Conservation (phyloP, 2,329 filamentous ascomycete genomes). For the Pyrenochaeta sp. region DNA sequence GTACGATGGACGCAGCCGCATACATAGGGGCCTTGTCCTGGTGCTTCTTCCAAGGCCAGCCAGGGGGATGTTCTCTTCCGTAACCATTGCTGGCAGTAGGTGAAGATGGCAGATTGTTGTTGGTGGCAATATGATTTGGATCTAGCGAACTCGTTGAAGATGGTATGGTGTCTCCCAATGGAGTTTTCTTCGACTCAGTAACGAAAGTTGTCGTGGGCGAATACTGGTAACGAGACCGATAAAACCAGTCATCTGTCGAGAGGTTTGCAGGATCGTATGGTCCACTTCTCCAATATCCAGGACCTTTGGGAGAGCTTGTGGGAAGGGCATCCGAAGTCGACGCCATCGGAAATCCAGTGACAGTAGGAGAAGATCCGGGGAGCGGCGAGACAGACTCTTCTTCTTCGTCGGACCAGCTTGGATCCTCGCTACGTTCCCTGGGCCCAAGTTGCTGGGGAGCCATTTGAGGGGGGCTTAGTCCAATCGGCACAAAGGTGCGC, state of each 20-base stretch:
- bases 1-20: conserved; percentile 32
- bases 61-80: conserved; percentile 3
- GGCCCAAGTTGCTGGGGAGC: conserved; percentile 13
- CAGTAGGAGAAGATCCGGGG: neutral
- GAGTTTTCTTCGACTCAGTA: too few relatives aligned
- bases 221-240: too few relatives aligned
- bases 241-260: neutral
- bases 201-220: too few relatives aligned
- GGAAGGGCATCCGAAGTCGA: neutral
- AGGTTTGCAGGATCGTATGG: neutral
- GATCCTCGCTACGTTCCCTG: conserved; percentile 10
- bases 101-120: neutral
- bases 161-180: too few relatives aligned
- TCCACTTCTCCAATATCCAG: too few relatives aligned
- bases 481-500: conserved; percentile 14
- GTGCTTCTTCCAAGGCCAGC: conserved; percentile 7
- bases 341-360: neutral
- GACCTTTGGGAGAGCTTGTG: neutral
- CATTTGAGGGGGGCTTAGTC: conserved; percentile 25
- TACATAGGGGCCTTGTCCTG: conserved; percentile 23
- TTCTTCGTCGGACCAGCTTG: conserved; percentile 4
- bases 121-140: neutral
- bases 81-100: conserved; percentile 2
- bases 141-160: too few relatives aligned
- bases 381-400: neutral